A percentile compares a stretch with the other conserved stretches of the same genome.
Conservation (phyloP, 352 stramenopile genomes). For the Pythium brachiatum region DNA sequence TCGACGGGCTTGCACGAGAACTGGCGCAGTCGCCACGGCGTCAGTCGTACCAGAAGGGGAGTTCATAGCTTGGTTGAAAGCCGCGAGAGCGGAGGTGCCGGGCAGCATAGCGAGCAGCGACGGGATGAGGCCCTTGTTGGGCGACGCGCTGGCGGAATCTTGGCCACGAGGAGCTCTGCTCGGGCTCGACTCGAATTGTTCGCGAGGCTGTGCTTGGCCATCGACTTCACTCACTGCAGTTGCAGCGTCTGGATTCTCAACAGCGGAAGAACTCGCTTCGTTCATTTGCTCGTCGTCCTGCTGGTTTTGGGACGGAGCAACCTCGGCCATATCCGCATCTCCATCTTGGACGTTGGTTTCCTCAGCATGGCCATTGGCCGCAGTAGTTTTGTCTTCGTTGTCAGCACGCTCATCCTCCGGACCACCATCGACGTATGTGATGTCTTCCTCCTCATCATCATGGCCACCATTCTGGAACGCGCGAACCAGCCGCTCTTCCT, state of each 20-base stretch:
- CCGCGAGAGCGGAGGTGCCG: background rate
- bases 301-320: background rate
- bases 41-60: background rate
- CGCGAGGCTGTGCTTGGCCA: background rate
- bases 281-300: background rate
- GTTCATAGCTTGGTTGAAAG: conserved; percentile 8
- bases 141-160: background rate
- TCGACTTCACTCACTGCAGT: background rate
- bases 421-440: background rate
- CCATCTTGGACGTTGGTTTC: background rate
- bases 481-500: background rate
- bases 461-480: background rate
- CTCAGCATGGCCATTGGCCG: background rate
- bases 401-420: background rate
- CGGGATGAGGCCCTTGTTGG: background rate
- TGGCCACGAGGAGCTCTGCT: background rate
- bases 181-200: background rate
- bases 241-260: conserved; percentile 1
- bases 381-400: background rate
- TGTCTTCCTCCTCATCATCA: background rate
- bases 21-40: background rate
- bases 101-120: background rate
- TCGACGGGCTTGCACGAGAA: background rate
- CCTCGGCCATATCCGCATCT: background rate
- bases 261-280: background rate